These are phyloP conservation scores for Cercophora scortea DNA, from an alignment of 495 filamentous ascomycete genomes.

Conservation along the genomic window DNA sequence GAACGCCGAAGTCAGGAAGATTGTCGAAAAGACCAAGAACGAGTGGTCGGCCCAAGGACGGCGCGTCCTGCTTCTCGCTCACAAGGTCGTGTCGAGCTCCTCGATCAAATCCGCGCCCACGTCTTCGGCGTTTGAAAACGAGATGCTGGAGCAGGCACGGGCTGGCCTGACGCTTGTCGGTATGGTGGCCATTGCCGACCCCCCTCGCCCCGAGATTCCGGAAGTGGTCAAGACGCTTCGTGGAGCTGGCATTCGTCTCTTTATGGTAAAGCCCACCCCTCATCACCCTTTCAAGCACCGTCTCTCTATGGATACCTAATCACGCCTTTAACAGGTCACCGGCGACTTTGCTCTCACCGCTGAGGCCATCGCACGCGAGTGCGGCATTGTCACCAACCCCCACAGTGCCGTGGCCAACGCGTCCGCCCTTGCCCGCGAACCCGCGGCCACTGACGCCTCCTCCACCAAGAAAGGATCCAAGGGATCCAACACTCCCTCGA, in stretches of 20 bases:
- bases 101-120: slow-evolving; percentile 23
- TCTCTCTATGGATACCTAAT: slow-evolving; percentile 45
- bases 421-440: slow-evolving; percentile 29
- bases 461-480: background rate
- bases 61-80: slow-evolving; percentile 58
- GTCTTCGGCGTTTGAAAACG: slow-evolving; percentile 44
- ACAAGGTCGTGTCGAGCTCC: slow-evolving; percentile 39
- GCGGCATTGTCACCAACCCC: slow-evolving; percentile 53
- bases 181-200: slow-evolving; percentile 59
- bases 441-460: background rate
- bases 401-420: slow-evolving; percentile 28
- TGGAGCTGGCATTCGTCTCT: slow-evolving; percentile 54
- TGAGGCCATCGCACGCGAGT: slow-evolving; percentile 57
- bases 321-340: slow-evolving; percentile 37
- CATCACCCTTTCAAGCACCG: slow-evolving; percentile 10
- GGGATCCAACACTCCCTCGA: slow-evolving; percentile 1
- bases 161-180: slow-evolving; percentile 52
- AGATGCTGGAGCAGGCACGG: slow-evolving; percentile 39
- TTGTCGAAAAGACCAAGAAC: slow-evolving; percentile 49
- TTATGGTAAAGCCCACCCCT: slow-evolving; percentile 50
- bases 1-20: slow-evolving; percentile 21
- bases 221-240: slow-evolving; percentile 50
- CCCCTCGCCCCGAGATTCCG: slow-evolving; percentile 56
- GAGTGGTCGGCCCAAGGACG: slow-evolving; percentile 56
- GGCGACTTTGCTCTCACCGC: slow-evolving; percentile 68